A percentile compares a stretch with the other conserved stretches of the same genome.
phyloP scores from a whole-genome alignment of 2,329 filamentous ascomycete genomes.

The Arthrobotrys musiformis region DNA sequence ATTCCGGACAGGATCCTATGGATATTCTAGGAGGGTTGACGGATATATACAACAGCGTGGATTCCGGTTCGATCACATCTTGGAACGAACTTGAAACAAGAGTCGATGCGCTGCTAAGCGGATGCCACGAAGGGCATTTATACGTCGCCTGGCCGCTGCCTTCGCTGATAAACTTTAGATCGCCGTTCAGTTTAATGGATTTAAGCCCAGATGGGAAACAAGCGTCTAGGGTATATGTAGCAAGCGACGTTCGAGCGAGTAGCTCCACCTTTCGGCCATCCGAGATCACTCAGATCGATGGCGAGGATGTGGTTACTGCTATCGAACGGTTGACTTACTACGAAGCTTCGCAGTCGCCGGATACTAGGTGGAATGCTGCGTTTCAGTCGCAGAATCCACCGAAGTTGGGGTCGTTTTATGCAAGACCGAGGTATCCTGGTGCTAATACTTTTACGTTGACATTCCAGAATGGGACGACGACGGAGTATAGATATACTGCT shows the following conservation, averaged over 20 bases:
- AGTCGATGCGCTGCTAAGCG: conserved; percentile 23
- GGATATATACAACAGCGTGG: conserved; percentile 26
- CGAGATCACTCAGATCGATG: conserved; percentile 50
- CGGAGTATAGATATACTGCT: conserved; percentile 29
- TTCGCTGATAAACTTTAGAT: conserved; percentile 44
- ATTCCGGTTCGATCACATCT: conserved; percentile 31
- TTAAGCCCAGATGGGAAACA: conserved; percentile 43
- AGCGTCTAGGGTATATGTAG: conserved; percentile 28
- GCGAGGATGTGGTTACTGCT: conserved; percentile 28
- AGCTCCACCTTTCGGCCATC: neutral
- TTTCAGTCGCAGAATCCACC: conserved; percentile 51
- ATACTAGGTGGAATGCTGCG: conserved; percentile 41
- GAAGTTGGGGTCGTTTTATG: conserved; percentile 26
- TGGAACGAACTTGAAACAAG: conserved; percentile 50
- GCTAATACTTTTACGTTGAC: conserved; percentile 46
- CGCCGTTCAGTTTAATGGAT: conserved; percentile 36
- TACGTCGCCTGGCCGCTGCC: conserved; percentile 45
- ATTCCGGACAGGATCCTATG: conserved; percentile 51
- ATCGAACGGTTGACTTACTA: conserved; percentile 44
- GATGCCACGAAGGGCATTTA: conserved; percentile 46
- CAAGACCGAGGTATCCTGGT: conserved; percentile 34
- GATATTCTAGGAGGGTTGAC: conserved; percentile 43
- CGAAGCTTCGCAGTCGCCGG: conserved; percentile 42
- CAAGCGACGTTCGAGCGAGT: neutral
- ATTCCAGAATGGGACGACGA: conserved; percentile 44